These are phyloP conservation scores for Apiospora rasikravindrae DNA, from an alignment of 2,329 filamentous ascomycete species.

Conservation along the genomic window DNA sequence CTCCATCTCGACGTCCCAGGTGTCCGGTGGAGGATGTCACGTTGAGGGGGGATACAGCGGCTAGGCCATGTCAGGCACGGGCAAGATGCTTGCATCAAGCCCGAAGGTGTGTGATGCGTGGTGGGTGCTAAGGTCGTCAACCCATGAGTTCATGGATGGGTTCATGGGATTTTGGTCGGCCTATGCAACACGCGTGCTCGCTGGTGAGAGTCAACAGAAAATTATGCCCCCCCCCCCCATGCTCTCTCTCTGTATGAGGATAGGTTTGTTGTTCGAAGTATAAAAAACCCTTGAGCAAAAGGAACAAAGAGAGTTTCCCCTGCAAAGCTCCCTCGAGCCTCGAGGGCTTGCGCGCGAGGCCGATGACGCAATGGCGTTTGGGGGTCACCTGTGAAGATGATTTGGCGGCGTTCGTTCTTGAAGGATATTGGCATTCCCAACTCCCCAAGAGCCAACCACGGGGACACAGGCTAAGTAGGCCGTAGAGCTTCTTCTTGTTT, in stretches of 20 bases:
- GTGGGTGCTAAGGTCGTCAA: background rate
- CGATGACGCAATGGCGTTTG: slow-evolving; percentile 16
- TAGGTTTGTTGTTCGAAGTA: background rate
- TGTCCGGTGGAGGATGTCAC: slow-evolving; percentile 15
- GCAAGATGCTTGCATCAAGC: slow-evolving; percentile 8
- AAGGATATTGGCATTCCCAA: background rate
- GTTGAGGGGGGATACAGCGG: slow-evolving; percentile 2
- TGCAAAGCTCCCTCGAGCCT: background rate
- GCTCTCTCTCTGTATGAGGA: background rate
- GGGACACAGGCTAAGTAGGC: background rate
- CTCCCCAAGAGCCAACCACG: background rate
- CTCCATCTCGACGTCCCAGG: slow-evolving; percentile 15
- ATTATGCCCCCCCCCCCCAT: background rate
- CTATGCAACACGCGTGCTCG: background rate
- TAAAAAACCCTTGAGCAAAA: background rate
- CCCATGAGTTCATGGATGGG: no score
- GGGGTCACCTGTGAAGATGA: background rate
- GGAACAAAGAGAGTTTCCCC: slow-evolving; percentile 5
- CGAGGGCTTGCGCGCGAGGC: background rate
- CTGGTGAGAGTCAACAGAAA: background rate
- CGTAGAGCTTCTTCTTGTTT: background rate
- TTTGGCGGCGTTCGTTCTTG: slow-evolving; percentile 3
- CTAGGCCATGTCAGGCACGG: slow-evolving; percentile 17
- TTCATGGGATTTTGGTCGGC: background rate
- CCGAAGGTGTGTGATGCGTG: background rate